Evolutionary conservation across 352 stramenopile genomes (phyloP), one percentile per base, ranked within the genome.

Genomic region (Phytophthora pseudosyringae): DNA sequence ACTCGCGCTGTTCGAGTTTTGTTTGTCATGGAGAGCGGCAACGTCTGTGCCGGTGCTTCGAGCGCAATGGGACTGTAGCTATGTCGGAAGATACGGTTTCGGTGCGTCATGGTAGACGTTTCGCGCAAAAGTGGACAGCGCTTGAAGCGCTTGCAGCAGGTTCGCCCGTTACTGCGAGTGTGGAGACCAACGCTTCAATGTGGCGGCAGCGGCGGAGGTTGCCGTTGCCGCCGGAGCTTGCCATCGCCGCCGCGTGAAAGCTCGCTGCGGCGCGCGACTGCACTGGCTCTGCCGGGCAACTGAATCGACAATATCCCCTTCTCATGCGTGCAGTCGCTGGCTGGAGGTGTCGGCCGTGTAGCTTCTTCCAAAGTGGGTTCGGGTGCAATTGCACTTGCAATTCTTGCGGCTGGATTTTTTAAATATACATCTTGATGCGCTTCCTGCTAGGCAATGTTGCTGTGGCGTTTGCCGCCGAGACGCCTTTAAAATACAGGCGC

Each of bases 61-160:
- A 26, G 38, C 12, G n/a, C 12, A 7, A 45, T 13, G 13, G 4
- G 41, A 47, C 5, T 67, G 59, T 67, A 67, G 49, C 59, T 32
- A 69, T 55, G 44, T 68, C 25, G 59, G 32, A 60, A 60, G 43
- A 59, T 59, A 39, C 51, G 44, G 44, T 53, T 50, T 64, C 45
- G 56, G 26, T 38, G 26, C 11, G 31, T 53, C 18, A 29, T 31
- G 10, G 31, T 43, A 21, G 40, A 60, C 58, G 59, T 67, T 55
- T 59, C 25, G 35, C 13, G 10, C 41, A 48, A 54, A 48, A 41
- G 31, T 59, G 48, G 49, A 59, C 39, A 41, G 26, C 5, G 15
- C 29, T 52, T 5, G 6, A 5, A 28, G 6, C 18, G 9, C 21
- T 50, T 38, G 44, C 21, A 21, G 13, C 39, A 18, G 4, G 46